These are phyloP conservation scores for Aspergillus diversus DNA, from an alignment of 495 filamentous ascomycete genomes.

Conservation along the genomic window DNA sequence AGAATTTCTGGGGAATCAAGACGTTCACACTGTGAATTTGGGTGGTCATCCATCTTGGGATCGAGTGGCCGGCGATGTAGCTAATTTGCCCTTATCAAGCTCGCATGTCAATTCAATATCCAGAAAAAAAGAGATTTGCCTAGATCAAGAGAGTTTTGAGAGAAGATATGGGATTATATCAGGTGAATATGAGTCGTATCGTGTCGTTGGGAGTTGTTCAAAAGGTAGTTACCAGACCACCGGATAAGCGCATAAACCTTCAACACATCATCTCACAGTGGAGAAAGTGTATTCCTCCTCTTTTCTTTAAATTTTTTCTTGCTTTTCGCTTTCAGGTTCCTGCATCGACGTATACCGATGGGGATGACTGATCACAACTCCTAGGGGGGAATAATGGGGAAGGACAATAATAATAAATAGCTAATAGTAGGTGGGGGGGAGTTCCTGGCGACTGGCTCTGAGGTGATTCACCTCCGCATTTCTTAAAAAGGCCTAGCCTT, in stretches of 20 bases:
- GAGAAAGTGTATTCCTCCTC: not conserved
- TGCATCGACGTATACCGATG: not conserved
- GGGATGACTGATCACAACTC: conserved; percentile 9
- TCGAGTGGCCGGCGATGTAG: not conserved
- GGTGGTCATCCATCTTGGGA: conserved; percentile 30
- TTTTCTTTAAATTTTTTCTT: conserved; percentile 8
- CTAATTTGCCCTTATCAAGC: conserved; percentile 4
- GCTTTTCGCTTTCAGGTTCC: conserved; percentile 3
- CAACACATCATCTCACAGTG: conserved; percentile 14
- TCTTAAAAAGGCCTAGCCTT: not conserved
- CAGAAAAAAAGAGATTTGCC: not conserved
- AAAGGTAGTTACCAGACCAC: conserved; percentile 18
- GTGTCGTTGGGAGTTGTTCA: not conserved
- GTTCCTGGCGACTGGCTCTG: not conserved
- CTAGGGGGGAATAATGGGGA: not conserved
- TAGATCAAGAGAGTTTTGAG: not conserved
- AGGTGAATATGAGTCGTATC: not conserved
- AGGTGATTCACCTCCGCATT: conserved; percentile 1
- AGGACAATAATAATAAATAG: not conserved
- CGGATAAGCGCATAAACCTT: conserved; percentile 4
- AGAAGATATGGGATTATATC: not conserved
- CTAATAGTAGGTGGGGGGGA: not conserved
- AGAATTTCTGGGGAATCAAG: conserved; percentile 54
- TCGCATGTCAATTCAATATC: not conserved
- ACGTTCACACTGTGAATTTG: conserved; percentile 40